These are phyloP conservation scores for Blastomyces silverae DNA, from an alignment of 2,329 filamentous ascomycete genomes.

Conservation along the genomic window DNA sequence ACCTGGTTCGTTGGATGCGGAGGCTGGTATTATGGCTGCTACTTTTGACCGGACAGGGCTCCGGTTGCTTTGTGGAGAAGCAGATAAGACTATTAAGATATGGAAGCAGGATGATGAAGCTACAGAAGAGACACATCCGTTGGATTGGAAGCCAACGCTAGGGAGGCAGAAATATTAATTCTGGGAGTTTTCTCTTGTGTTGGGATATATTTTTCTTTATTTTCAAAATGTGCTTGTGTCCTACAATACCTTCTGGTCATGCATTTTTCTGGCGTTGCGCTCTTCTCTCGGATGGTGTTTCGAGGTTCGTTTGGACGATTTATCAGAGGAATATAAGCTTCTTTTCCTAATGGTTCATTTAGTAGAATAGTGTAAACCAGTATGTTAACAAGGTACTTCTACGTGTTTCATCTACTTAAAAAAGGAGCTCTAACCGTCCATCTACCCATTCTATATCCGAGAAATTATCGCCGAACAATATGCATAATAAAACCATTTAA, in stretches of 20 bases:
- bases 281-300: slow-evolving; percentile 12
- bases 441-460: background rate
- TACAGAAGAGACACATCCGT: slow-evolving; percentile 81
- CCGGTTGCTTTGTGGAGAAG: slow-evolving; percentile 86
- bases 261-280: slow-evolving; percentile 19
- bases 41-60: slow-evolving; percentile 86
- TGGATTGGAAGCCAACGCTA: slow-evolving; percentile 84
- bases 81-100: slow-evolving; percentile 97
- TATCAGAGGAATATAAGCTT: slow-evolving; percentile 9
- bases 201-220: slow-evolving; percentile 20
- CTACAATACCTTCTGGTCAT: slow-evolving; percentile 10
- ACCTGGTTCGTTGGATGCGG: slow-evolving; percentile 86
- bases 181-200: slow-evolving; percentile 11
- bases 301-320: background rate
- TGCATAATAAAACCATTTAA: background rate
- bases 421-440: background rate
- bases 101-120: slow-evolving; percentile 93
- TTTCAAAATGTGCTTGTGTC: slow-evolving; percentile 29
- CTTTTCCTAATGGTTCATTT: background rate
- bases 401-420: background rate
- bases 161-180: slow-evolving; percentile 65
- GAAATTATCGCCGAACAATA: background rate
- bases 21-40: slow-evolving; percentile 89
- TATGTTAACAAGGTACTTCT: background rate
- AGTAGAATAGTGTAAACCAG: background rate